phyloP scores from a whole-genome alignment of 495 filamentous ascomycete genomes.

The Tuber microsphaerosporum region DNA sequence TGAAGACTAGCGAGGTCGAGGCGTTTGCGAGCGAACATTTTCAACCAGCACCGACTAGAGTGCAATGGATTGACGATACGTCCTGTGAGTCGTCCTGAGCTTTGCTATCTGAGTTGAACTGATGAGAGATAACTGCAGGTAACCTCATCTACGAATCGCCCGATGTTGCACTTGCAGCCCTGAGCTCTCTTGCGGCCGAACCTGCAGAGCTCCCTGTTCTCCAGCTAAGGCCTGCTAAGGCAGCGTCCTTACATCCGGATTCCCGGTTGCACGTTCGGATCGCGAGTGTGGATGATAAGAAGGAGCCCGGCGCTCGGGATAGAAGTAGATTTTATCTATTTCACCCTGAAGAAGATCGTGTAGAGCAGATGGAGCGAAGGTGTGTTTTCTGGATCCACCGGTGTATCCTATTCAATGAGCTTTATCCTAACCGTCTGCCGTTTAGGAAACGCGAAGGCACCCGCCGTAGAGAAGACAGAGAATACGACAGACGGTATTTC shows the following conservation, averaged over 20 bases:
- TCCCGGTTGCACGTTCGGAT: constrained; percentile 63
- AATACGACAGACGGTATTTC: constrained; percentile 36
- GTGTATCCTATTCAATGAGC: not conserved
- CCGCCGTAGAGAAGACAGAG: constrained; percentile 40
- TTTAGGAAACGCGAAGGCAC: constrained; percentile 37
- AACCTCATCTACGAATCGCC: constrained; percentile 70
- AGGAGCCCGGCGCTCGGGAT: constrained; percentile 65
- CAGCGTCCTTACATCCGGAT: constrained; percentile 59
- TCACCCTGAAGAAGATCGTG: constrained; percentile 79
- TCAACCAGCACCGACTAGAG: constrained; percentile 47
- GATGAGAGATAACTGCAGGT: constrained; percentile 44
- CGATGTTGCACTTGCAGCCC: constrained; percentile 62
- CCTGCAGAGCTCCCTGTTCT: constrained; percentile 47
- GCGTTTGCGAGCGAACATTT: constrained; percentile 62
- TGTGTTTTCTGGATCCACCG: not conserved
- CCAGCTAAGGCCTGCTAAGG: constrained; percentile 57
- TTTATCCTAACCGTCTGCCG: constrained; percentile 6
- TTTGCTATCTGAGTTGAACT: constrained; percentile 3
- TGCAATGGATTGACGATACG: constrained; percentile 95
- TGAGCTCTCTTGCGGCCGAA: constrained; percentile 55
- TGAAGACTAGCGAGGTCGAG: constrained; percentile 70
- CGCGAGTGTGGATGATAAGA: constrained; percentile 68
- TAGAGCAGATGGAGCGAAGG: constrained; percentile 54
- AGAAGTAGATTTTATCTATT: constrained; percentile 85
- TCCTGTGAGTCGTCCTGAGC: constrained; percentile 45